These are phyloP conservation scores for Cryphonectria nitschkei DNA, from an alignment of 2,329 filamentous ascomycete species.

Conservation along the genomic window DNA sequence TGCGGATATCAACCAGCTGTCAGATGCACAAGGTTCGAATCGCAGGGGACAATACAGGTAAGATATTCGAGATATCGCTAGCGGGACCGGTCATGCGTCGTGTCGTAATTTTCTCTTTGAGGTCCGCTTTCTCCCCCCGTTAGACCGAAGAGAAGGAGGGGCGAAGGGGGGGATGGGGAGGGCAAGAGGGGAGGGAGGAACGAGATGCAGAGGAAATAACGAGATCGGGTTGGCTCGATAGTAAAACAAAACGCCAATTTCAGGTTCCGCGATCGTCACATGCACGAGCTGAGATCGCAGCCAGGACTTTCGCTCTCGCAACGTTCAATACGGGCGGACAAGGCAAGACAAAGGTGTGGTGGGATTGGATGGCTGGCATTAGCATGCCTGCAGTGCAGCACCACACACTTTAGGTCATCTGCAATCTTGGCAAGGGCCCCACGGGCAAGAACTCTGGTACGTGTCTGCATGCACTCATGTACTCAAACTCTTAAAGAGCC, in stretches of 20 bases:
- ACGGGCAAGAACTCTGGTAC: not conserved
- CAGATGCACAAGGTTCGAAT: slow-evolving; percentile 14
- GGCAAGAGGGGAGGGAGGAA: not conserved
- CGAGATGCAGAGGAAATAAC: not conserved
- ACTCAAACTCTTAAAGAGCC: not conserved
- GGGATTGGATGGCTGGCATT: not conserved
- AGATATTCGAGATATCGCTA: slow-evolving; percentile 13
- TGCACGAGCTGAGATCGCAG: slow-evolving; percentile 27
- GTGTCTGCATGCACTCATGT: not conserved
- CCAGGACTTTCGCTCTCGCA: slow-evolving; percentile 21
- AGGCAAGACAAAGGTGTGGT: slow-evolving; percentile 2
- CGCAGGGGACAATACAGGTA: slow-evolving; percentile 13
- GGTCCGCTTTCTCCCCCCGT: not conserved
- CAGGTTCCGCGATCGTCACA: slow-evolving; percentile 14
- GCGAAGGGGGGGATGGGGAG: not conserved
- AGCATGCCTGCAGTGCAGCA: not conserved
- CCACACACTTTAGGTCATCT: not conserved
- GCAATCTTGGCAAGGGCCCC: not conserved
- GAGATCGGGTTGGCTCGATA: not conserved
- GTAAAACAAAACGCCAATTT: not conserved
- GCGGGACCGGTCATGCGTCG: slow-evolving; percentile 13
- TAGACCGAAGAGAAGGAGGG: not conserved
- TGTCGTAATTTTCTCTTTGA: slow-evolving; percentile 4
- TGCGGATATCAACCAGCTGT: slow-evolving; percentile 1
- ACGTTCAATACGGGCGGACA: too few relatives aligned